Evolutionary conservation across 2,329 filamentous ascomycete species (phyloP).

Genomic region (Canariomyces notabilis): DNA sequence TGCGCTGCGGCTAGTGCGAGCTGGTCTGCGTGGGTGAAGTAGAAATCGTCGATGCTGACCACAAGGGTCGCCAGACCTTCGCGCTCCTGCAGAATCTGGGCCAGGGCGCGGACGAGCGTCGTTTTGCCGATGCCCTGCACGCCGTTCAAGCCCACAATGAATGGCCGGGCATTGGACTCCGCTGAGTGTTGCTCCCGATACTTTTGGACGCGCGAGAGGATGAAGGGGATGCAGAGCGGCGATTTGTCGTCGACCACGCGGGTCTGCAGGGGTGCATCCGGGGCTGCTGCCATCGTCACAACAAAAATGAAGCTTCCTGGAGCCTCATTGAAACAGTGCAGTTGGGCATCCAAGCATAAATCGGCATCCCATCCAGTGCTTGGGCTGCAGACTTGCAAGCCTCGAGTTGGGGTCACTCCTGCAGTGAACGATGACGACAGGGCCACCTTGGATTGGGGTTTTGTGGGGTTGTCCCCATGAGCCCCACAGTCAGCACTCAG

Average conservation of each 20-base stretch:
- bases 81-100: conserved; percentile 50
- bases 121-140: conserved; percentile 92
- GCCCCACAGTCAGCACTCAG: too few species aligned
- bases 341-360: conserved; percentile 14
- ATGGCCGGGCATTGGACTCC: conserved; percentile 49
- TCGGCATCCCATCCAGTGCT: conserved; percentile 1
- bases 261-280: conserved; percentile 28
- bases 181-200: conserved; percentile 36
- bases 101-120: conserved; percentile 68
- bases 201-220: conserved; percentile 49
- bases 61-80: conserved; percentile 62
- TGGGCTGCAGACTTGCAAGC: conserved; percentile 1
- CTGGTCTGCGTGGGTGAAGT: conserved; percentile 69
- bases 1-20: conserved; percentile 58
- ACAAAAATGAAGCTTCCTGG: too few species aligned
- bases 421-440: conserved; percentile 16
- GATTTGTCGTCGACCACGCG: conserved; percentile 71
- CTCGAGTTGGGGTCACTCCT: neutral
- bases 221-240: conserved; percentile 71
- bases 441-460: conserved; percentile 3
- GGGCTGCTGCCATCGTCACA: conserved; percentile 17
- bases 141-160: conserved; percentile 85
- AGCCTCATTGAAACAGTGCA: conserved; percentile 2
- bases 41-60: conserved; percentile 85
- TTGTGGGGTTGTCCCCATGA: conserved; percentile 8